Evolutionary conservation across 495 filamentous ascomycete genomes (phyloP), one percentile per base, ranked within the genome.

Genomic region (Penicillium chermesinum): DNA sequence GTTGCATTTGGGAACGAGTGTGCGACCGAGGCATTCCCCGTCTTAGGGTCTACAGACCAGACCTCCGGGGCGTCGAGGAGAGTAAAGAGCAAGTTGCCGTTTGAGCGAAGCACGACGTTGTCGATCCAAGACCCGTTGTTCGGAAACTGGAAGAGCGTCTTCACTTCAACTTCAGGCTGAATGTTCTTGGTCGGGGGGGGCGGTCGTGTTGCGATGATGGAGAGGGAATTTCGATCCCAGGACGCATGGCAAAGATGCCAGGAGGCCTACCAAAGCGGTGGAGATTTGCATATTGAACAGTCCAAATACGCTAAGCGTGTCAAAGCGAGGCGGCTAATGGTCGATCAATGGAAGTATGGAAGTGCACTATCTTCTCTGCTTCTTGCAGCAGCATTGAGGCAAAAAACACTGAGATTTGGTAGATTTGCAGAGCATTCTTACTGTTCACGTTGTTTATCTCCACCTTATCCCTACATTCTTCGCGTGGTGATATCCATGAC

Each of bases 71-170:
- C 55, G 32, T 64, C 65, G 27, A 70, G 53, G 13, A 60, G 55
- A 1, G 70, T 69, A 18, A 68, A 41, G 8, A 76, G 61, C 2
- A 76, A 41, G 36, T 57, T 50, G 14, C 64, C 65, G 33, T 66
- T 59, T 7, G 58, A 44, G 13, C 68, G 61, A 0, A 67, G 43
- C 15, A 55, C 69, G 12, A 75, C 25, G 41, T 71, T 74, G 44
- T 66, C 60, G n/a, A 74, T 43, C 66, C 69, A 73, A 2, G 69
- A 67, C 30, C 67, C 64, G 38, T 64, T 67, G 35, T 58, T 42
- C 1, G 57, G 42, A 38, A 59, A 66, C 41, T 71, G 66, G 32
- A 58, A 69, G 20, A 66, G 43, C 1, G 64, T 67, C 35, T 59
- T 47, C 2, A 62, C 48, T 22, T 53, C 30, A 2, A 59, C 55